A percentile compares a stretch with the other conserved stretches of the same genome.
phyloP scores from a whole-genome alignment of 768 basidiomycete genomes.

The Psilocybe azurescens region DNA sequence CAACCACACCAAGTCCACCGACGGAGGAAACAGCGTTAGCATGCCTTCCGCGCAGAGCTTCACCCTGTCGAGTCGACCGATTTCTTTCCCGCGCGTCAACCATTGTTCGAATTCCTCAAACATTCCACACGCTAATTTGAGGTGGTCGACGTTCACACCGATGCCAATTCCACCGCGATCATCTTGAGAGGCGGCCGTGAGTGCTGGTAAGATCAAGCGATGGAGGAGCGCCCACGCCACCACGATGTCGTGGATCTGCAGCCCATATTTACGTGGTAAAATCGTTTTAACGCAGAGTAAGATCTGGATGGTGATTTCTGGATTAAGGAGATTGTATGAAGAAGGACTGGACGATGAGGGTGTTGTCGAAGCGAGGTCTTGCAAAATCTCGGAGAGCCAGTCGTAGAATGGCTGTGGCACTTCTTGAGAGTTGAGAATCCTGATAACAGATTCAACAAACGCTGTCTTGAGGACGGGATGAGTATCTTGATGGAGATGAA shows the following conservation, averaged over 20 bases:
- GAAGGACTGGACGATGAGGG: slow-evolving; percentile 9
- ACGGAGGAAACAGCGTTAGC: slow-evolving; percentile 31
- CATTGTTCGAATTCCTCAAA: slow-evolving; percentile 33
- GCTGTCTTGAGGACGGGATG: slow-evolving; percentile 28
- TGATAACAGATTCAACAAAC: slow-evolving; percentile 33
- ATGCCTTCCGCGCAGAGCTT: slow-evolving; percentile 36
- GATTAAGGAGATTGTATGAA: slow-evolving; percentile 14
- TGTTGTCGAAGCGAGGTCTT: slow-evolving; percentile 25
- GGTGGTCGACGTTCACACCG: slow-evolving; percentile 21
- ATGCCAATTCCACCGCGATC: slow-evolving; percentile 8
- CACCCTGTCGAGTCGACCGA: slow-evolving; percentile 32
- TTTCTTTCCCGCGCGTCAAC: slow-evolving; percentile 26
- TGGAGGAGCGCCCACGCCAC: slow-evolving; percentile 34
- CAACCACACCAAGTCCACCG: slow-evolving; percentile 22
- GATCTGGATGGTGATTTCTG: slow-evolving; percentile 31
- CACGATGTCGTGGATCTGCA: slow-evolving; percentile 32
- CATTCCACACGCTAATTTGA: slow-evolving; percentile 28
- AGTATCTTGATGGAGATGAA: slow-evolving; percentile 31
- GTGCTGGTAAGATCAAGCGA: slow-evolving; percentile 26
- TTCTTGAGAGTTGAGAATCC: slow-evolving; percentile 36
- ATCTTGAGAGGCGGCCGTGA: slow-evolving; percentile 11
- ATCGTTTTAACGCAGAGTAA: slow-evolving; percentile 32
- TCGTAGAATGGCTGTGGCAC: slow-evolving; percentile 36
- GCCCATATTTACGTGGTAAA: slow-evolving; percentile 24
- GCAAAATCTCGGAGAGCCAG: slow-evolving; percentile 34